A percentile compares a stretch with the other conserved stretches of the same genome.
These are phyloP conservation scores for Dioscorea dumetorum DNA, from an alignment of 106 monocot genomes.

Conservation along the genomic window DNA sequence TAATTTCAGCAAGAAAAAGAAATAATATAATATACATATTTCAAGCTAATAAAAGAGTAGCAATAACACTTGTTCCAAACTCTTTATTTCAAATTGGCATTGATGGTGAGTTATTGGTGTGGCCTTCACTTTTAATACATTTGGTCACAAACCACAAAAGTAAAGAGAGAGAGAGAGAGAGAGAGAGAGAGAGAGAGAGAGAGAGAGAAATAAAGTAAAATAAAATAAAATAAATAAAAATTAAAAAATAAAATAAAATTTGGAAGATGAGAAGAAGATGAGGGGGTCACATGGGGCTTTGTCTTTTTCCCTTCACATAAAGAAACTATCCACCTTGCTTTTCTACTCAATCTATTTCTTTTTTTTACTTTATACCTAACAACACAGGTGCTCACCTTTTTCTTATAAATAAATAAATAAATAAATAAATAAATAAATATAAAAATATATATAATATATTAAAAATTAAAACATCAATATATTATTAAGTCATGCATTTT, in stretches of 20 bases:
- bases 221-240: no score
- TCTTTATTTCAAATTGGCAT: no score
- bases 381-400: not conserved
- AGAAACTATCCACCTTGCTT: not conserved
- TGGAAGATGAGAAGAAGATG: no score
- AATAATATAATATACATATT: not conserved
- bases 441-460: not conserved
- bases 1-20: not conserved
- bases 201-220: not conserved
- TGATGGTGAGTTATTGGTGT: not conserved
- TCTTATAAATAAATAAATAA: not conserved
- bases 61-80: not conserved
- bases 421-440: no score
- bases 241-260: no score
- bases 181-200: no score
- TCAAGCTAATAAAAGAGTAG: not conserved
- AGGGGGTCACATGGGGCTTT: not conserved
- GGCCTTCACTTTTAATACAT: not conserved
- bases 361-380: not conserved
- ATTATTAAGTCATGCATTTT: not conserved
- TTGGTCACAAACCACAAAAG: not conserved
- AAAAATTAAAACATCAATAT: not conserved
- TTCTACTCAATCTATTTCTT: not conserved
- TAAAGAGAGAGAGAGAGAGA: no score
- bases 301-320: constrained; percentile 1